These are phyloP conservation scores for Vitellaria paradoxa DNA, from an alignment of 179 eudicot genomes.

Conservation along the genomic window DNA sequence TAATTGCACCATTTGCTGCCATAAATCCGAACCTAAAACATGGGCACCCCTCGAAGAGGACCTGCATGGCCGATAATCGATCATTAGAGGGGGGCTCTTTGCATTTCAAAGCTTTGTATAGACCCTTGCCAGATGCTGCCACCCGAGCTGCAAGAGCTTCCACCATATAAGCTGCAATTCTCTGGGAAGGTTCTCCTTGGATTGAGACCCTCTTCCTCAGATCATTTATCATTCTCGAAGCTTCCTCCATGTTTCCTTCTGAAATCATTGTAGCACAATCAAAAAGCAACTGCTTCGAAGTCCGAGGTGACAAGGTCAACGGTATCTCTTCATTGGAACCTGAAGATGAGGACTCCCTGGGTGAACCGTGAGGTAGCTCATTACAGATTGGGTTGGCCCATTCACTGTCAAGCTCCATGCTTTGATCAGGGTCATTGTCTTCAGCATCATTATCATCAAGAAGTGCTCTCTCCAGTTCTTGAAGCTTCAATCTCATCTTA, in stretches of 20 bases:
- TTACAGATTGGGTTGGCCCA: constrained; percentile 41
- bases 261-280: constrained; percentile 69
- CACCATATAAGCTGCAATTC: constrained; percentile 95
- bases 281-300: constrained; percentile 63
- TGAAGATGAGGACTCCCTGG: constrained; percentile 71
- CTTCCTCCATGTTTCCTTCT: constrained; percentile 53
- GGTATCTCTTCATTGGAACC: constrained; percentile 55
- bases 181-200: constrained; percentile 81
- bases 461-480: constrained; percentile 83
- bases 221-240: constrained; percentile 54
- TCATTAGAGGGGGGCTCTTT: constrained; percentile 81
- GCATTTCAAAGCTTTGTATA: constrained; percentile 83
- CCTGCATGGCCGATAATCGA: constrained; percentile 88
- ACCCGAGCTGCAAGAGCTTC: constrained; percentile 92
- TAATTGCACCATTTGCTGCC: constrained; percentile 89
- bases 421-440: constrained; percentile 33
- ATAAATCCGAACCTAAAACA: constrained; percentile 92
- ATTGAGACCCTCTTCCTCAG: constrained; percentile 76
- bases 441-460: constrained; percentile 42
- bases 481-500: constrained; percentile 66
- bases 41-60: constrained; percentile 92
- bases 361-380: constrained; percentile 46
- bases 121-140: constrained; percentile 74
- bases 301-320: constrained; percentile 14
- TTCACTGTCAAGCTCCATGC: constrained; percentile 62